These are phyloP conservation scores for Beta macrorhiza DNA, from an alignment of 179 eudicot species.

Conservation along the genomic window DNA sequence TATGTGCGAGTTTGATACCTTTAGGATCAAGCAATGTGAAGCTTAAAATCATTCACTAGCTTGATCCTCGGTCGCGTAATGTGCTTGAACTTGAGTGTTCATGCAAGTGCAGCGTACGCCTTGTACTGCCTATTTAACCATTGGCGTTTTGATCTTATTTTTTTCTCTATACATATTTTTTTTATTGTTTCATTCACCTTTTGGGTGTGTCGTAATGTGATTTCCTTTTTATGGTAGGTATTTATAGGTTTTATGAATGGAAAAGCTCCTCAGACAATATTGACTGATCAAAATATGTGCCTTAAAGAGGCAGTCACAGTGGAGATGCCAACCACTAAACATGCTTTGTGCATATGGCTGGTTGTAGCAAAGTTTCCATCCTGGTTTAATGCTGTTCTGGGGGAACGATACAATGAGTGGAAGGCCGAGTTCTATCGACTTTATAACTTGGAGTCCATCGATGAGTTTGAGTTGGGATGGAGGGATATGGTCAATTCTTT, in stretches of 20 bases:
- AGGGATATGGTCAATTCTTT: slow-evolving; percentile 75
- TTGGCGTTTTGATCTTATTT: background rate
- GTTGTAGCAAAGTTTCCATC: slow-evolving; percentile 87
- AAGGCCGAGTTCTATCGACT: slow-evolving; percentile 85
- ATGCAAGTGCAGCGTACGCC: background rate
- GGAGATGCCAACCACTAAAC: slow-evolving; percentile 88
- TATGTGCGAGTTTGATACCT: background rate
- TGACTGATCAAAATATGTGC: slow-evolving; percentile 90
- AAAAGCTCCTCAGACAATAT: slow-evolving; percentile 77
- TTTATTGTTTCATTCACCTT: background rate
- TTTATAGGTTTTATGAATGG: slow-evolving; percentile 84
- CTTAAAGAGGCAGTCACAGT: slow-evolving; percentile 79
- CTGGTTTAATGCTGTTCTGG: slow-evolving; percentile 92
- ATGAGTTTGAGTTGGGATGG: slow-evolving; percentile 92
- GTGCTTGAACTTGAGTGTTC: background rate
- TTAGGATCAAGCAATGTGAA: background rate
- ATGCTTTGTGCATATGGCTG: slow-evolving; percentile 91
- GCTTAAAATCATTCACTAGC: background rate
- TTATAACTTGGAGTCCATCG: slow-evolving; percentile 68
- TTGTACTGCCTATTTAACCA: background rate
- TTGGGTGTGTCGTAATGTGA: background rate
- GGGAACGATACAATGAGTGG: slow-evolving; percentile 94
- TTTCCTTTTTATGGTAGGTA: slow-evolving; percentile 41
- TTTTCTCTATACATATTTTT: background rate
- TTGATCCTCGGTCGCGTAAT: background rate